Evolutionary conservation across 768 basidiomycete species (phyloP).

Genomic region (Mycena sanguinolenta): DNA sequence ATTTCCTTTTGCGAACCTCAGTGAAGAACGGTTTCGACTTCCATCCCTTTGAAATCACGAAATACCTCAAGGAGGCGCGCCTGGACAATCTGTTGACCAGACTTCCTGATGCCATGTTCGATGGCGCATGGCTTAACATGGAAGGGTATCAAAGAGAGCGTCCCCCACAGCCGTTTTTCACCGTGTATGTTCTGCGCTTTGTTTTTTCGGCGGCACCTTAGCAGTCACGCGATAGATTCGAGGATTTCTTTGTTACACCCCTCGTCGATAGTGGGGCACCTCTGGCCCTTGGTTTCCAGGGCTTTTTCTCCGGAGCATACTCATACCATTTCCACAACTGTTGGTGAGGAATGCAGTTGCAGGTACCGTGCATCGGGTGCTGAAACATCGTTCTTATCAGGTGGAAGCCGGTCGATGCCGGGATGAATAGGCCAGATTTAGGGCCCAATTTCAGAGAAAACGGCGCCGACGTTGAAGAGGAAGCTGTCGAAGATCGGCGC

Average conservation of each 20-base stretch:
- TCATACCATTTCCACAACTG: constrained; percentile 98
- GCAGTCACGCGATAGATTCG: constrained; percentile 67
- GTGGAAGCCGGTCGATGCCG: constrained; percentile 96
- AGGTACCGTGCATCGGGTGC: constrained; percentile 5
- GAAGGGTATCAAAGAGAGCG: constrained; percentile 93
- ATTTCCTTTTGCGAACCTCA: constrained; percentile 94
- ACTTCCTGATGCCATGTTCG: constrained; percentile 96
- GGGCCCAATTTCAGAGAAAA: constrained; percentile 58
- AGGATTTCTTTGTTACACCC: constrained; percentile 90
- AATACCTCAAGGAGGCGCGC: constrained; percentile 91
- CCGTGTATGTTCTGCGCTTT: constrained; percentile 65
- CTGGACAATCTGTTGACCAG: constrained; percentile 86
- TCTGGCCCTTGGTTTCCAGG: constrained; percentile 89
- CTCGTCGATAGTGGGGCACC: constrained; percentile 81
- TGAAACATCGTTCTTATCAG: constrained; percentile 57
- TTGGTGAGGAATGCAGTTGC: constrained; percentile 62
- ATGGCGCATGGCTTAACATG: constrained; percentile 96
- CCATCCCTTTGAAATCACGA: constrained; percentile 95
- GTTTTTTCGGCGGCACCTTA: too few species aligned
- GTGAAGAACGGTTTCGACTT: constrained; percentile 95
- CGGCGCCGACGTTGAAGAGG: constrained; percentile 52
- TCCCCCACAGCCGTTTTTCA: constrained; percentile 97
- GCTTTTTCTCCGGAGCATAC: constrained; percentile 96
- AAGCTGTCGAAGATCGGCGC: constrained; percentile 62
- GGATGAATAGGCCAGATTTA: constrained; percentile 95